Conservation (phyloP, 768 basidiomycete species). For the Hygrocybe punicea region DNA sequence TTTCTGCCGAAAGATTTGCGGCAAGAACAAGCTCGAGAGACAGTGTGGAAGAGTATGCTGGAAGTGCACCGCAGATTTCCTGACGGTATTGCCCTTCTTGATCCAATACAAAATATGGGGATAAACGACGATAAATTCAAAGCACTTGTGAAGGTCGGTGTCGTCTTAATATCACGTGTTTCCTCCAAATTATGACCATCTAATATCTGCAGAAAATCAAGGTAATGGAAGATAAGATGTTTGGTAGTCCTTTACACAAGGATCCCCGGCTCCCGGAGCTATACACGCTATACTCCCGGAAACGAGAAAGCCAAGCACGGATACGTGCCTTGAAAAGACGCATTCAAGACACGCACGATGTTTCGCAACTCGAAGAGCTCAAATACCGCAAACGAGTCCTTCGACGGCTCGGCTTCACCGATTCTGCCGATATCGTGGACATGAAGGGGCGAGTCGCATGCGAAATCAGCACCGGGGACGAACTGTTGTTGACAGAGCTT, state of each 20-base stretch:
- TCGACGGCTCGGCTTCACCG: conserved; percentile 87
- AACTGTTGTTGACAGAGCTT: conserved; percentile 91
- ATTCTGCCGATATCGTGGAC: conserved; percentile 87
- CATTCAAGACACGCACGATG: conserved; percentile 85
- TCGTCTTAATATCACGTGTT: neutral
- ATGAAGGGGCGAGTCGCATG: conserved; percentile 98
- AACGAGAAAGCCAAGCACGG: conserved; percentile 64
- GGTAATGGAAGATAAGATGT: conserved; percentile 82
- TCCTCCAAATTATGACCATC: neutral
- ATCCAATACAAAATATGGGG: conserved; percentile 92
- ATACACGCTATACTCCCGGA: conserved; percentile 76
- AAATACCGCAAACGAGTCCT: conserved; percentile 93
- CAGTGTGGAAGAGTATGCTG: conserved; percentile 82
- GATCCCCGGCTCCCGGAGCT: conserved; percentile 75
- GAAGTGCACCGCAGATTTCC: conserved; percentile 93
- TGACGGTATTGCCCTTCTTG: conserved; percentile 79
- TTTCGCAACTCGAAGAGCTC: conserved; percentile 94
- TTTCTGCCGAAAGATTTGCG: conserved; percentile 89
- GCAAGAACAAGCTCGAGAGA: conserved; percentile 68
- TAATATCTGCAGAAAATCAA: conserved; percentile 72
- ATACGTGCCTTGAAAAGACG: conserved; percentile 79
- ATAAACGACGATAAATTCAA: conserved; percentile 94
- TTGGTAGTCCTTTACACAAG: conserved; percentile 70
- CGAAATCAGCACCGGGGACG: conserved; percentile 97
- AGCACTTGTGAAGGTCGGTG: conserved; percentile 69